Percentiles rank a stretch among this genome's conserved stretches.
Evolutionary conservation across 2,329 filamentous ascomycete genomes (phyloP).

Genomic region (Paracamarosporium sp.): DNA sequence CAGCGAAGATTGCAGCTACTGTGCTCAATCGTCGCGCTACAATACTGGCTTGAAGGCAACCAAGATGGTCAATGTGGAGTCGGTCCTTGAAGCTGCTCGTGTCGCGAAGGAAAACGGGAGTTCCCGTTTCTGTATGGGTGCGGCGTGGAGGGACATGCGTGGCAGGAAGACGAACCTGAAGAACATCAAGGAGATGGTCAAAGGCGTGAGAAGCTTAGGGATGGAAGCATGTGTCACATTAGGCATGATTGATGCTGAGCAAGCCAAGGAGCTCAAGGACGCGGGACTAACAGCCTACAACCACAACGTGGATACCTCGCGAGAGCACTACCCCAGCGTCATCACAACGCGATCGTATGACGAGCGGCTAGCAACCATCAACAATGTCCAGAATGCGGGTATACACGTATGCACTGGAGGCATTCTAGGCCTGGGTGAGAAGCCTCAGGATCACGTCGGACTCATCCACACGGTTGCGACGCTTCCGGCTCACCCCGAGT

Average conservation of each 20-base stretch:
- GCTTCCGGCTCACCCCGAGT: constrained; percentile 82
- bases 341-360: constrained; percentile 89
- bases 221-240: constrained; percentile 96
- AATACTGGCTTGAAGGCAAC: constrained; percentile 78
- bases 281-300: constrained; percentile 92
- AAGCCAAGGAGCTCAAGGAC: constrained; percentile 81
- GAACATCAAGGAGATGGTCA: constrained; percentile 87
- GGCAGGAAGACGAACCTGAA: constrained; percentile 82
- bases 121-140: constrained; percentile 94
- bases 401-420: constrained; percentile 91
- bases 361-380: constrained; percentile 80
- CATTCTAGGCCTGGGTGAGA: constrained; percentile 85
- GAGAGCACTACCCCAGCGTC: constrained; percentile 86
- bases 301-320: constrained; percentile 89
- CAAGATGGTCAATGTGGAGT: constrained; percentile 79
- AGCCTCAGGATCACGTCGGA: constrained; percentile 78
- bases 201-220: constrained; percentile 77
- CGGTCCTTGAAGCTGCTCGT: constrained; percentile 78
- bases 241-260: constrained; percentile 84
- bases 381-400: constrained; percentile 81
- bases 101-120: constrained; percentile 82
- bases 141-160: constrained; percentile 93
- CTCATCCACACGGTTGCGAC: constrained; percentile 83
- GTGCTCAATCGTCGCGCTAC: constrained; percentile 85
- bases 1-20: constrained; percentile 92